Percentiles rank a stretch among this genome's conserved stretches.
Conservation (phyloP, 164 flowering plant genomes). For the Piper betle region DNA sequence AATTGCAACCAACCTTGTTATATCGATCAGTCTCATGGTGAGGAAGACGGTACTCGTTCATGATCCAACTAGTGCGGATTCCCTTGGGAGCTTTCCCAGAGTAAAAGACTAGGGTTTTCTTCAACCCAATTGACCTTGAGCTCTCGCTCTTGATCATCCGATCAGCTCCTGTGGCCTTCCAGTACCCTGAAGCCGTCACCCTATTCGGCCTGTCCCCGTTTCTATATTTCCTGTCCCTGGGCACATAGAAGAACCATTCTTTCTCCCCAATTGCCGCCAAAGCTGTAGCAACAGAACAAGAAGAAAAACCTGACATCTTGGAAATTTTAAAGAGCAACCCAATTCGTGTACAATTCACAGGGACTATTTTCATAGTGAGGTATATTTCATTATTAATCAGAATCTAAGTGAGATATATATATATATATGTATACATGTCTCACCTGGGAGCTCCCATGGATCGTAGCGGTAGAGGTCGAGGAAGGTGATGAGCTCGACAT, state of each 20-base stretch:
- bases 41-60: constrained; percentile 94
- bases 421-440: not conserved
- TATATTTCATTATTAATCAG: too few relatives aligned
- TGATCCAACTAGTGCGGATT: constrained; percentile 89
- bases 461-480: constrained; percentile 94
- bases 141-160: constrained; percentile 69
- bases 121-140: constrained; percentile 64
- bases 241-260: constrained; percentile 97
- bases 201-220: constrained; percentile 96
- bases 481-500: constrained; percentile 85
- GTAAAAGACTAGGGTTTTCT: constrained; percentile 97
- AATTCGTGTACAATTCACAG: not conserved
- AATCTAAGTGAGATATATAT: not conserved
- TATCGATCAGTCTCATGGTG: constrained; percentile 75
- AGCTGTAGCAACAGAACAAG: constrained; percentile 23
- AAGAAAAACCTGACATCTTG: not conserved
- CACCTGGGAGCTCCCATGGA: constrained; percentile 99
- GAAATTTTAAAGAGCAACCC: not conserved
- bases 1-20: constrained; percentile 47
- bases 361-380: too few relatives aligned
- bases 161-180: constrained; percentile 99
- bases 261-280: constrained; percentile 96
- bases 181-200: constrained; percentile 89
- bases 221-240: constrained; percentile 83
- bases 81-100: constrained; percentile 99